These are phyloP conservation scores for Colletotrichum liriopes DNA, from an alignment of 2,329 filamentous ascomycete species.

Conservation along the genomic window DNA sequence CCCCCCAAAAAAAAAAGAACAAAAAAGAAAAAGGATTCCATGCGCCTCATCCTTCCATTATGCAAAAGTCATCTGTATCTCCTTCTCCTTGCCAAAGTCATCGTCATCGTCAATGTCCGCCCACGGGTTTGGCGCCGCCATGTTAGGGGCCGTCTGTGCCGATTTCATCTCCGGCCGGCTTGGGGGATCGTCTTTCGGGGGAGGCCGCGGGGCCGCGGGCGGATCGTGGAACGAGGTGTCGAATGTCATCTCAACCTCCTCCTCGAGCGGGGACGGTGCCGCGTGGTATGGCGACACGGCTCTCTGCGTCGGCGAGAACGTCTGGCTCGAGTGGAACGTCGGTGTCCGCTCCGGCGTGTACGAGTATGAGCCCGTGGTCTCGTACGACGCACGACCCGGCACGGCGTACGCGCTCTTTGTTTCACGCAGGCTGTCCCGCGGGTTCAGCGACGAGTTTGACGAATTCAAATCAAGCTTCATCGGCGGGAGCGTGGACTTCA, in stretches of 20 bases:
- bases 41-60: conserved; percentile 52
- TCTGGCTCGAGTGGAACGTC: conserved; percentile 45
- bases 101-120: conserved; percentile 77
- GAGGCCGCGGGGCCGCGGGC: conserved; percentile 48
- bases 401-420: conserved; percentile 63
- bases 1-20: not conserved
- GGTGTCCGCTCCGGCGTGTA: conserved; percentile 45
- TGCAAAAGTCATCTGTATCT: conserved; percentile 88
- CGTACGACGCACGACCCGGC: conserved; percentile 48
- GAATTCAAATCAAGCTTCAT: conserved; percentile 81
- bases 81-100: conserved; percentile 80
- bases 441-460: conserved; percentile 48
- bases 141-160: conserved; percentile 65
- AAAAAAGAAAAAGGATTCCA: not conserved
- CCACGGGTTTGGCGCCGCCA: conserved; percentile 76
- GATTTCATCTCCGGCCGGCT: conserved; percentile 60
- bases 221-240: conserved; percentile 72
- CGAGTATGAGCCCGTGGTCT: conserved; percentile 40
- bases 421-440: conserved; percentile 57
- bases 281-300: conserved; percentile 48
- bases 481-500: conserved; percentile 89
- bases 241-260: conserved; percentile 80
- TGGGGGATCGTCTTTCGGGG: conserved; percentile 51
- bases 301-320: conserved; percentile 30
- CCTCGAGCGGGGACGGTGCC: conserved; percentile 54